Conservation (phyloP, 495 filamentous ascomycete species). For the Achaetomiella virescens region DNA sequence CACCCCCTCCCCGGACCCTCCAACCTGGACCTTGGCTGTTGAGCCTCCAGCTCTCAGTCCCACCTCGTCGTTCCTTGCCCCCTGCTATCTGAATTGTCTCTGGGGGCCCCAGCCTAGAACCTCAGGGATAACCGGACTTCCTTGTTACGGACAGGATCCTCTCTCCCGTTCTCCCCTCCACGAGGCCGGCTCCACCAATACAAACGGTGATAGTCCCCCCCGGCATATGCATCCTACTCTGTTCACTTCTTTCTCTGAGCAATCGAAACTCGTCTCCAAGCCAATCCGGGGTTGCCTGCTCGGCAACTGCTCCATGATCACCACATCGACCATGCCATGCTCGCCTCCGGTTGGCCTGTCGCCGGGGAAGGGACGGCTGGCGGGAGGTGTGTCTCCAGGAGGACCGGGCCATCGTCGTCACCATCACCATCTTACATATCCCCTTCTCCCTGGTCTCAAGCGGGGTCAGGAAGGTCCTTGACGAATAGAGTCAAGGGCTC, state of each 20-base stretch:
- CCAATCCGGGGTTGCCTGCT: slow-evolving; percentile 34
- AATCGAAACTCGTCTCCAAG: slow-evolving; percentile 36
- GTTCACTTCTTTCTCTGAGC: slow-evolving; percentile 37
- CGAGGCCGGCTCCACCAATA: slow-evolving; percentile 25
- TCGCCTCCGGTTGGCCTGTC: slow-evolving; percentile 37
- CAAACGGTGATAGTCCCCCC: slow-evolving; percentile 30
- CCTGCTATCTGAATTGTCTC: slow-evolving; percentile 18
- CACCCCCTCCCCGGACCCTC: slow-evolving; percentile 21
- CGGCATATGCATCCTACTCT: slow-evolving; percentile 33
- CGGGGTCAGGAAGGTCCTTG: slow-evolving; percentile 40
- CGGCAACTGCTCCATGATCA: slow-evolving; percentile 32
- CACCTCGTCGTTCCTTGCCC: slow-evolving; percentile 16
- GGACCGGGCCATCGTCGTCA: slow-evolving; percentile 29
- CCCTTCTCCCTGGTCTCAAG: slow-evolving; percentile 32
- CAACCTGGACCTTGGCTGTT: slow-evolving; percentile 17
- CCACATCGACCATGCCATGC: slow-evolving; percentile 28
- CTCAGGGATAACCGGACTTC: slow-evolving; percentile 6
- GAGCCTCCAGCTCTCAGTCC: slow-evolving; percentile 26
- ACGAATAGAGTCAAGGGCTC: slow-evolving; percentile 44
- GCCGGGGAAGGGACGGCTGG: slow-evolving; percentile 46
- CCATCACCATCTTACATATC: slow-evolving; percentile 24
- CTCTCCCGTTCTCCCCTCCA: slow-evolving; percentile 19
- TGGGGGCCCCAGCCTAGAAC: slow-evolving; percentile 22
- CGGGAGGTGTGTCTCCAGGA: slow-evolving; percentile 28
- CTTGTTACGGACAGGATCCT: slow-evolving; percentile 20